Base-by-base conservation (phyloP, 2,329 filamentous ascomycete species). In the Metarhizium robertsii region DNA sequence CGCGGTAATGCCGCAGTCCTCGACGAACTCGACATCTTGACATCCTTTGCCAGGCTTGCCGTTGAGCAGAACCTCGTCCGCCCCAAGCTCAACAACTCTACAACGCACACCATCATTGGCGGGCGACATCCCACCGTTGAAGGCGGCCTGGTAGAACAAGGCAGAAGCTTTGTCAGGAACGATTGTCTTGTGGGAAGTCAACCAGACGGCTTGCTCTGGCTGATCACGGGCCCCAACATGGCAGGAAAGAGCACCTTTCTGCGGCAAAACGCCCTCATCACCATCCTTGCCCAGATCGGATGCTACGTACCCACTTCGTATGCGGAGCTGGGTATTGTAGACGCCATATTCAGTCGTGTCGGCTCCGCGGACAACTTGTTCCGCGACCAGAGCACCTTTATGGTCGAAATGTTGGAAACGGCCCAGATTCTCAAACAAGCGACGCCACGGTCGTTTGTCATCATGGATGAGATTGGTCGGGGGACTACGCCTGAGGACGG, bases 401-500 rank as follows among this genome's bases (percentile, higher is more conserved):
- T 99, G 94, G 90, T 97, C 1, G 94, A 99, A 73, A 99, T 99
- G 94, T 80, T 96, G 2, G 94, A 99, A 72, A 96, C 94, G 20
- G 92, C 92, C 2, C 80, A 87, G 30, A 99, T 99, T 53, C 79
- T 99, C 53, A 88, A 87, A 58, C 80, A 88, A 61, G 92, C 94
- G 0, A 97, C 92, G 1, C 73, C 84, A 1, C 80, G 86, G 29
- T 94, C 88, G 0, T 95, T 99, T 64, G 92, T 94, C 58, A 92
- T 99, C 69, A 97, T 99, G 92, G 94, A 99, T 69, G 94, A 99
- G 75, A 89, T 99, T 42, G 94, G 94, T 0, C 81, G 94, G 50
- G 94, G 94, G 8, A 99, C 95, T 0, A 96, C 94, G 20, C 91
- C 92, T 0, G 87, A 92, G 65, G 94, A 97, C 68, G 94, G 94